These are phyloP conservation scores for Solanum sitiens DNA, from an alignment of 257 asterid genomes.

Conservation along the genomic window DNA sequence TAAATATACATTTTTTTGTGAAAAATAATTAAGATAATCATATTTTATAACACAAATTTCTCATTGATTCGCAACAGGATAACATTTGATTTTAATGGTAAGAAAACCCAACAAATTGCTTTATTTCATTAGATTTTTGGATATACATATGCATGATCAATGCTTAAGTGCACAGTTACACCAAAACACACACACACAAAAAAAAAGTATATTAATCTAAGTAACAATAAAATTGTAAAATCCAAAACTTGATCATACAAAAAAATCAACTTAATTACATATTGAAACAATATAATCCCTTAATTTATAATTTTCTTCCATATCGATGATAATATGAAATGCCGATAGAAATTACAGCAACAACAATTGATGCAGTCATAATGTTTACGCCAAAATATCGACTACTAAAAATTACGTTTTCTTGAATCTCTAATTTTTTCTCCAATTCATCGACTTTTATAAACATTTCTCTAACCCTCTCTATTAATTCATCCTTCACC, in stretches of 20 bases:
- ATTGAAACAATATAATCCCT: not conserved
- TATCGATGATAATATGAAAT: slow-evolving; percentile 20
- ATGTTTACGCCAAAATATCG: not conserved
- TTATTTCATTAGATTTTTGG: not conserved
- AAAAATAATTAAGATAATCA: too few relatives aligned
- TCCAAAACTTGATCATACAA: slow-evolving; percentile 11
- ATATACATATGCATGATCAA: not conserved
- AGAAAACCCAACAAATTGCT: not conserved
- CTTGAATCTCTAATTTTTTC: slow-evolving; percentile 36
- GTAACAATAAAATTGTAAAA: slow-evolving; percentile 25
- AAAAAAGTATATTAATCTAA: not conserved
- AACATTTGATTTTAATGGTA: too few relatives aligned
- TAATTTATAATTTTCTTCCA: slow-evolving; percentile 4
- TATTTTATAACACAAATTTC: too few relatives aligned
- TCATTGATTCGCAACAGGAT: too few relatives aligned
- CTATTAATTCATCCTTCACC: not conserved
- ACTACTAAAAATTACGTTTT: slow-evolving; percentile 7
- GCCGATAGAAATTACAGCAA: not conserved
- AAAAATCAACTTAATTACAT: slow-evolving; percentile 6
- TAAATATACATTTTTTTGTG: accelerated
- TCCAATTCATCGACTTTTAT: slow-evolving; percentile 23
- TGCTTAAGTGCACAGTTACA: not conserved
- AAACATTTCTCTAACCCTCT: slow-evolving; percentile 5
- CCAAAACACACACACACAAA: too few relatives aligned
- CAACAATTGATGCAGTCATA: not conserved